phyloP scores from a whole-genome alignment of 768 basidiomycete genomes.

The Suillus spraguei region DNA sequence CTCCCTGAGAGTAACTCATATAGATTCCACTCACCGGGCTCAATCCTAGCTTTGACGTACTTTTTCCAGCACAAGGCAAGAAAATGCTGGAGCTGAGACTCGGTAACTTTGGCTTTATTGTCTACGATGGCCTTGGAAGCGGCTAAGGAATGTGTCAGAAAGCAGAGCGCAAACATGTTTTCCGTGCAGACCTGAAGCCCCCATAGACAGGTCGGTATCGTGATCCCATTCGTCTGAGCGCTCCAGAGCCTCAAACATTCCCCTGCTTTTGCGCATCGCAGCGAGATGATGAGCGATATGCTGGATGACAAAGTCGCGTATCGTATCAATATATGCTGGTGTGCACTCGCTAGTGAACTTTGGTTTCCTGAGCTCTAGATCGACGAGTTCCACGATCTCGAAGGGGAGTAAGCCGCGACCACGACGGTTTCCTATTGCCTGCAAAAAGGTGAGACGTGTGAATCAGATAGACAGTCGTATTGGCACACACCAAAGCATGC shows the following conservation, averaged over 20 bases:
- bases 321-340: constrained; percentile 64
- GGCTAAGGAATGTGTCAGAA: constrained; percentile 37
- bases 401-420: constrained; percentile 80
- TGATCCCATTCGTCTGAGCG: constrained; percentile 76
- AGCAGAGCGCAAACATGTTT: constrained; percentile 3
- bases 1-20: background rate
- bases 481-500: constrained; percentile 68
- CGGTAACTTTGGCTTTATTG: constrained; percentile 89
- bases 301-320: constrained; percentile 71
- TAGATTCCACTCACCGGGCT: constrained; percentile 64
- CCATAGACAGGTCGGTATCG: constrained; percentile 74
- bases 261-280: constrained; percentile 64
- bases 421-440: constrained; percentile 65
- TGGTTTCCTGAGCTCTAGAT: constrained; percentile 56
- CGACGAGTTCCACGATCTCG: constrained; percentile 77
- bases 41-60: constrained; percentile 94
- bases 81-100: constrained; percentile 76
- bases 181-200: constrained; percentile 61
- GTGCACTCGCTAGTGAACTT: constrained; percentile 75
- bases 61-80: constrained; percentile 87
- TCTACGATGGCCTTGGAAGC: constrained; percentile 78
- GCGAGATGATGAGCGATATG: constrained; percentile 70
- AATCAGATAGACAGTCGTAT: constrained; percentile 5
- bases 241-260: constrained; percentile 84
- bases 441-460: constrained; percentile 9